phyloP scores from a whole-genome alignment of 257 asterid genomes.

The Nicotiana knightiana region DNA sequence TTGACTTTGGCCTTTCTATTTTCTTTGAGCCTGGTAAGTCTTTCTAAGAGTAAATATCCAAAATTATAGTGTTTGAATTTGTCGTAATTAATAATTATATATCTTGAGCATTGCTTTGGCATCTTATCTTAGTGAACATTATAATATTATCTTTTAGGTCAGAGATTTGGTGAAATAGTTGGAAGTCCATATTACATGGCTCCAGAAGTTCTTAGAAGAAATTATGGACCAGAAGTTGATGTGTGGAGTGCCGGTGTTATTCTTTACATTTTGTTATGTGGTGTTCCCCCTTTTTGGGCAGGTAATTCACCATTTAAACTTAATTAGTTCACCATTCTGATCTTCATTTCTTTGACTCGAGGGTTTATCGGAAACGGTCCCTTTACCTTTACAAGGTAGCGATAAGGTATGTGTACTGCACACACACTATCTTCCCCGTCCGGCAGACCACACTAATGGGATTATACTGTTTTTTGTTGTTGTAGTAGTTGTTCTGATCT shows the following conservation, averaged over 20 bases:
- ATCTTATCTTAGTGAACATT: neutral
- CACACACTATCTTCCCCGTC: too few species aligned
- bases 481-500: too few species aligned
- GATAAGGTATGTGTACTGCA: too few species aligned
- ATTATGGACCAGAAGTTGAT: constrained; percentile 67
- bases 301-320: constrained; percentile 30
- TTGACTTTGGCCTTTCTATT: constrained; percentile 82
- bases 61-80: neutral
- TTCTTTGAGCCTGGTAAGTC: constrained; percentile 60
- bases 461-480: too few species aligned
- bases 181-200: constrained; percentile 98
- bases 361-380: too few species aligned
- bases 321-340: neutral
- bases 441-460: too few species aligned
- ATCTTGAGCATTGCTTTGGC: neutral
- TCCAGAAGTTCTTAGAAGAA: constrained; percentile 73
- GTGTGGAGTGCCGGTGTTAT: constrained; percentile 92
- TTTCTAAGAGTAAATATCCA: neutral
- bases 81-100: too few species aligned
- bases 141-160: constrained; percentile 28
- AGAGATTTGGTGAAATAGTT: constrained; percentile 66
- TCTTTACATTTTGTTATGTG: constrained; percentile 75
- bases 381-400: too few species aligned
- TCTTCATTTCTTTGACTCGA: too few species aligned
- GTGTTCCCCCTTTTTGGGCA: constrained; percentile 95